These are phyloP conservation scores for Diplogelasinospora grovesii DNA, from an alignment of 495 filamentous ascomycete species.

Conservation along the genomic window DNA sequence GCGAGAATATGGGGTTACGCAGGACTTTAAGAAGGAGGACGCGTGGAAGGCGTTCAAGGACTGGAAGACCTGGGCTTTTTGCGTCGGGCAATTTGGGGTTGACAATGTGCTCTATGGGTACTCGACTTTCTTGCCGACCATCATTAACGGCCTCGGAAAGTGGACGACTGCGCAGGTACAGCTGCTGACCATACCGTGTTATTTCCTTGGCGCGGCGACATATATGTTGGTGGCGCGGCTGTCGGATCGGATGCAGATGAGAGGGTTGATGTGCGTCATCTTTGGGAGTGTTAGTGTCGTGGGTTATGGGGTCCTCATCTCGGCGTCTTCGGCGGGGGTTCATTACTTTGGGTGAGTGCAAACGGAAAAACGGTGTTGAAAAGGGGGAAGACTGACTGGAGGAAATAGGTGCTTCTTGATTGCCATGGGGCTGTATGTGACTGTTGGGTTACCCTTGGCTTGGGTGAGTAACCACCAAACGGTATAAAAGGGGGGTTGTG, in stretches of 20 bases:
- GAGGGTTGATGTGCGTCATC: slow-evolving; percentile 53
- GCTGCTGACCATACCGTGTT: slow-evolving; percentile 73
- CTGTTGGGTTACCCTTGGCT: slow-evolving; percentile 62
- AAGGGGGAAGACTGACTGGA: too few relatives aligned
- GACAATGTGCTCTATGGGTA: slow-evolving; percentile 73
- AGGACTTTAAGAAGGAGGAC: slow-evolving; percentile 49
- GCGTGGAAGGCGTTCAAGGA: slow-evolving; percentile 47
- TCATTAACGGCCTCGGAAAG: slow-evolving; percentile 60
- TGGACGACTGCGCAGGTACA: slow-evolving; percentile 60
- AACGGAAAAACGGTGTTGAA: too few relatives aligned
- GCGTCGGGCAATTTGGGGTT: slow-evolving; percentile 58
- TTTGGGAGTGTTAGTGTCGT: slow-evolving; percentile 55
- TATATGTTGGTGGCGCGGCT: slow-evolving; percentile 57
- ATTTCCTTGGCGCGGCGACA: slow-evolving; percentile 57
- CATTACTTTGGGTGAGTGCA: slow-evolving; percentile 54
- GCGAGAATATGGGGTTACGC: slow-evolving; percentile 53
- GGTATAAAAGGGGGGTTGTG: background rate
- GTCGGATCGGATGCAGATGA: slow-evolving; percentile 54
- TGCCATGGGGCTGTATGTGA: slow-evolving; percentile 63
- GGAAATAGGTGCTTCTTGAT: slow-evolving; percentile 56
- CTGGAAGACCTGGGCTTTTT: slow-evolving; percentile 62
- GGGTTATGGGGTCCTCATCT: slow-evolving; percentile 62
- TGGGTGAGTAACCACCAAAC: slow-evolving; percentile 43
- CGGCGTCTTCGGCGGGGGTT: slow-evolving; percentile 50
- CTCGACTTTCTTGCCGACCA: slow-evolving; percentile 71